These are phyloP conservation scores for Rubia tinctorum DNA, from an alignment of 305 asterid species.

Conservation along the genomic window DNA sequence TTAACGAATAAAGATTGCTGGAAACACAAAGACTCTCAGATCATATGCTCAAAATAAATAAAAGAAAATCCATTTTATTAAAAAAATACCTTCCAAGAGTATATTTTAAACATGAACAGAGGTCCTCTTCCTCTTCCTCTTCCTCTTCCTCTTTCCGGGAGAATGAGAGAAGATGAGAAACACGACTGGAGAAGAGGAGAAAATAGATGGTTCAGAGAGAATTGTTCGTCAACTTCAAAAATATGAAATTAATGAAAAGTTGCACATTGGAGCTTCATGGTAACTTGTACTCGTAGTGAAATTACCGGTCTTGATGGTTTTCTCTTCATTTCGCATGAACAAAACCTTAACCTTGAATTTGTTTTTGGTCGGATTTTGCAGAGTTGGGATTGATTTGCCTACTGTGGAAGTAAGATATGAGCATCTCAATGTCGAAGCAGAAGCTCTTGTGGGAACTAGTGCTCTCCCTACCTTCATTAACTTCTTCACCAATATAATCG, in stretches of 20 bases:
- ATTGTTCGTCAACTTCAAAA: background rate
- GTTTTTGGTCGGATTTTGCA: slow-evolving; percentile 20
- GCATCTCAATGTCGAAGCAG: slow-evolving; percentile 58
- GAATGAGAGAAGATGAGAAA: background rate
- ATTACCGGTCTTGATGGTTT: background rate
- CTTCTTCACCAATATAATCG: slow-evolving; percentile 35
- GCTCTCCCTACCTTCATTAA: slow-evolving; percentile 61
- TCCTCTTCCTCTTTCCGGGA: background rate
- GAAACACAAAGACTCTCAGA: no score
- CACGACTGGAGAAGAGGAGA: no score
- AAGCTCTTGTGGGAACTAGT: slow-evolving; percentile 51
- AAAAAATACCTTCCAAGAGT: no score
- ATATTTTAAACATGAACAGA: no score
- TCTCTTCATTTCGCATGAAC: background rate
- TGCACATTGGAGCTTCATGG: background rate
- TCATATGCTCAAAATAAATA: no score
- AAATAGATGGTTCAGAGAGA: no score
- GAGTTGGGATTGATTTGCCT: slow-evolving; percentile 79
- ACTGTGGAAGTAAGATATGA: slow-evolving; percentile 74
- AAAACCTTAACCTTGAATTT: background rate
- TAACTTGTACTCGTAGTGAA: background rate
- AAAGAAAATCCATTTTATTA: no score
- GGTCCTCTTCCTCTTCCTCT: no score
- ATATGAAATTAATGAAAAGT: no score
- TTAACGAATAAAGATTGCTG: no score